Percentiles rank a stretch among this genome's conserved stretches.
These are phyloP conservation scores for Agaricus sinodeliciosus DNA, from an alignment of 768 basidiomycete genomes.

Conservation along the genomic window DNA sequence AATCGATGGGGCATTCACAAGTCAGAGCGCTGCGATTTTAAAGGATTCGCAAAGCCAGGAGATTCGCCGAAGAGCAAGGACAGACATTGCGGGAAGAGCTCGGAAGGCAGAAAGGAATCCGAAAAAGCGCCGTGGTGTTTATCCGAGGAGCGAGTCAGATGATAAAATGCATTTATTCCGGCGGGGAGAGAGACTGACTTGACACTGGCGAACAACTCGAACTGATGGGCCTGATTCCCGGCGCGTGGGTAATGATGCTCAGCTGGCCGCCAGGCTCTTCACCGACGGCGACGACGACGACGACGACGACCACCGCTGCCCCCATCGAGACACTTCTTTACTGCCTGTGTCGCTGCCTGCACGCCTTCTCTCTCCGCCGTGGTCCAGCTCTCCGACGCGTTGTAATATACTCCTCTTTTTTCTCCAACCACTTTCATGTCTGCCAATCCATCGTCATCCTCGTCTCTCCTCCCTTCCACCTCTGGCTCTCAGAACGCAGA, in stretches of 20 bases:
- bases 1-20: background rate
- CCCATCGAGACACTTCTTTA: constrained; percentile 18
- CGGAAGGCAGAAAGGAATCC: constrained; percentile 10
- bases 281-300: constrained; percentile 7
- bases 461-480: constrained; percentile 36
- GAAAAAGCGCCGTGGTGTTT: constrained; percentile 23
- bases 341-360: constrained; percentile 22
- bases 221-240: too few species aligned
- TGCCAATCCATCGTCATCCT: constrained; percentile 40
- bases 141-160: constrained; percentile 14
- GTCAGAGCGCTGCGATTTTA: background rate
- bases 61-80: background rate
- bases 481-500: constrained; percentile 51
- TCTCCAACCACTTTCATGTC: constrained; percentile 32
- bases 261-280: background rate
- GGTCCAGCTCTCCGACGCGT: constrained; percentile 13
- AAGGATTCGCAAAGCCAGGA: background rate
- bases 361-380: constrained; percentile 18
- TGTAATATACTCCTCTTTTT: constrained; percentile 11
- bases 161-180: background rate
- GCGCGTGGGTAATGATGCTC: too few species aligned
- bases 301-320: constrained; percentile 23
- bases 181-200: too few species aligned
- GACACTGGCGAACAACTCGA: too few species aligned
- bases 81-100: constrained; percentile 1